A percentile compares a stretch with the other conserved stretches of the same genome.
These are phyloP conservation scores for Ustilago tritici DNA, from an alignment of 1,284 basidiomycete genomes.

Conservation along the genomic window DNA sequence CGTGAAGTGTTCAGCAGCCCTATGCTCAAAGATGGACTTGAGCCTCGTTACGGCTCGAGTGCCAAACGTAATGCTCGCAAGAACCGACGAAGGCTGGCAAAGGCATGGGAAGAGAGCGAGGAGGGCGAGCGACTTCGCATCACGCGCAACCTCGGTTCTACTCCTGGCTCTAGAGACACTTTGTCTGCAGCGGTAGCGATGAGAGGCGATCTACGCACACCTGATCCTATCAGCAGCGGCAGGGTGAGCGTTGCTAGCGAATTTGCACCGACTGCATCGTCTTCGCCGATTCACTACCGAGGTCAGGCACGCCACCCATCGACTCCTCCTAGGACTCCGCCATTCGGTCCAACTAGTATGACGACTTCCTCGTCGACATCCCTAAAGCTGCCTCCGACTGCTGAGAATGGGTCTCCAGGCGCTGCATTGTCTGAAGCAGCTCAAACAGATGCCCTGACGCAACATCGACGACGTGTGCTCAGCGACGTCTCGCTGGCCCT, in stretches of 20 bases:
- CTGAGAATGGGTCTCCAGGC: constrained; percentile 12
- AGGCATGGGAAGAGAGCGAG: constrained; percentile 64
- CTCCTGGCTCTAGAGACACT: constrained; percentile 11
- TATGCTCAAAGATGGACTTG: constrained; percentile 51
- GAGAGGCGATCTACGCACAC: constrained; percentile 25
- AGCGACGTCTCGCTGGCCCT: constrained; percentile 60
- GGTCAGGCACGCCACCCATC: constrained; percentile 44
- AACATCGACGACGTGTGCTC: constrained; percentile 49
- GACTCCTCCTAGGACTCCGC: constrained; percentile 45
- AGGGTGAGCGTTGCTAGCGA: constrained; percentile 47
- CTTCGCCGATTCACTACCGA: constrained; percentile 36
- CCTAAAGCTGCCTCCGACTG: constrained; percentile 17
- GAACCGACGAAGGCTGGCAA: constrained; percentile 55
- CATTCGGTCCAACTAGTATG: constrained; percentile 29
- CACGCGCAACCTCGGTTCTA: constrained; percentile 35
- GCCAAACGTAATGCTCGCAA: constrained; percentile 52
- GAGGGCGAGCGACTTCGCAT: constrained; percentile 52
- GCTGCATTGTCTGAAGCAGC: constrained; percentile 21
- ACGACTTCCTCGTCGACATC: constrained; percentile 45
- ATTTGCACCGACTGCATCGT: constrained; percentile 32
- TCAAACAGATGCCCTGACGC: constrained; percentile 12
- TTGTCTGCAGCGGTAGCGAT: constrained; percentile 8
- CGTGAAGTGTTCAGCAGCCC: constrained; percentile 67
- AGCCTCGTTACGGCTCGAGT: constrained; percentile 45
- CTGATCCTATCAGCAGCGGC: constrained; percentile 42